These are phyloP conservation scores for Apiospora koreana DNA, from an alignment of 2,329 filamentous ascomycete genomes.

Conservation along the genomic window DNA sequence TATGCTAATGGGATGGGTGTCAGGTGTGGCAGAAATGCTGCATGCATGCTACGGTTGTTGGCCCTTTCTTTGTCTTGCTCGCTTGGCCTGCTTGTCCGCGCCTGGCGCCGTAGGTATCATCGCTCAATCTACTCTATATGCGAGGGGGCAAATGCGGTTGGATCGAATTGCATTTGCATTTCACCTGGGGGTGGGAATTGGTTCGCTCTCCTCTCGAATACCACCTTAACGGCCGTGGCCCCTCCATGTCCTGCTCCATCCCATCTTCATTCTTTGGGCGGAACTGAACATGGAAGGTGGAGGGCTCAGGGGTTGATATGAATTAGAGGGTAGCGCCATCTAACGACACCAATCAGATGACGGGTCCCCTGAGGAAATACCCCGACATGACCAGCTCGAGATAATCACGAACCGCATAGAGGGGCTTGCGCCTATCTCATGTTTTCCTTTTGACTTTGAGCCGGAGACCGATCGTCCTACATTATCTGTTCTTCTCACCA, in stretches of 20 bases:
- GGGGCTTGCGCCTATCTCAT: neutral
- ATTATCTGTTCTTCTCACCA: neutral
- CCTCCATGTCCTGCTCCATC: neutral
- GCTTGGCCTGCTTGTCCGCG: neutral
- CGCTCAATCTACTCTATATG: neutral
- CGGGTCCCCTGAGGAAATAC: neutral
- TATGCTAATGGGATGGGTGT: neutral
- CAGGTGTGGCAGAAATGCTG: neutral
- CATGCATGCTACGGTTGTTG: neutral
- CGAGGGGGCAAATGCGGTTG: neutral
- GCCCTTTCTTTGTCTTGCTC: neutral
- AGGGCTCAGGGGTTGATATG: conserved; percentile 7
- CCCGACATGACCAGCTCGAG: neutral
- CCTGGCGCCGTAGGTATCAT: neutral
- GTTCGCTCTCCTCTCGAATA: neutral
- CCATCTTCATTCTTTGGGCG: neutral
- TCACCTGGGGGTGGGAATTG: neutral
- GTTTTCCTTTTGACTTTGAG: neutral
- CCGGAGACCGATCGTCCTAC: conserved; percentile 4
- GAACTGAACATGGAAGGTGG: neutral
- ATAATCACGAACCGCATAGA: neutral
- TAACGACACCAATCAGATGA: neutral
- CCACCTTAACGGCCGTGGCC: neutral
- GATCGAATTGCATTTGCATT: neutral
- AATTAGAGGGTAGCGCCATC: neutral